These are phyloP conservation scores for Candida palmyrensis DNA, from an alignment of 805 yeast genomes.

Conservation along the genomic window DNA sequence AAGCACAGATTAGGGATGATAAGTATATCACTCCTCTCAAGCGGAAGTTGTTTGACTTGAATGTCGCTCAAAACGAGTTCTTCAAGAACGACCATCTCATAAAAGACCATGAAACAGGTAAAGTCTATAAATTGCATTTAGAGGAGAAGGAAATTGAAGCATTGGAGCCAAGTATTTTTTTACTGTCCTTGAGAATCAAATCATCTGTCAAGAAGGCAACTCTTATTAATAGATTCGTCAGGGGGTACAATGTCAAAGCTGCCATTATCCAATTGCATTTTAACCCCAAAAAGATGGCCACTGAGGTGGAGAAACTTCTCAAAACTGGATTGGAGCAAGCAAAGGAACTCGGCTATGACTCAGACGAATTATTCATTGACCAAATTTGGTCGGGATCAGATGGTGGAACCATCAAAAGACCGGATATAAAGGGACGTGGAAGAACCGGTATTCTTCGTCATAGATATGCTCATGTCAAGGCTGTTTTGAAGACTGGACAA, in stretches of 20 bases:
- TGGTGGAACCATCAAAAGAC: conserved; percentile 63
- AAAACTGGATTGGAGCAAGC: conserved; percentile 71
- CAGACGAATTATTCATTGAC: conserved; percentile 61
- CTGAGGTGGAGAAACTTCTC: conserved; percentile 72
- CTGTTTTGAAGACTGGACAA: conserved; percentile 63
- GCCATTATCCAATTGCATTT: conserved; percentile 94
- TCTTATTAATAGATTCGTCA: conserved; percentile 67
- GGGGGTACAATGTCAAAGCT: conserved; percentile 61
- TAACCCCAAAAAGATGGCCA: conserved; percentile 70
- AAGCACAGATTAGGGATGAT: conserved; percentile 44
- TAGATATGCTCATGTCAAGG: conserved; percentile 75
- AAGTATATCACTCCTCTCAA: conserved; percentile 70
- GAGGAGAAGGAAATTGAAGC: conserved; percentile 63
- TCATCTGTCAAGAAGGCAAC: conserved; percentile 89
- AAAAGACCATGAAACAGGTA: conserved; percentile 34
- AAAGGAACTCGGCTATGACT: conserved; percentile 49
- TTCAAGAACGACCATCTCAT: conserved; percentile 60
- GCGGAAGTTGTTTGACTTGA: conserved; percentile 53
- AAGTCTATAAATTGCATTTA: conserved; percentile 51
- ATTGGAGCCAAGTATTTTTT: conserved; percentile 83
- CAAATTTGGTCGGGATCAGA: conserved; percentile 93
- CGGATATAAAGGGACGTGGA: conserved; percentile 87
- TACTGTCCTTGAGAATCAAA: conserved; percentile 76
- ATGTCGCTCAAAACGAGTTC: conserved; percentile 59
- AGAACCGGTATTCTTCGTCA: conserved; percentile 75